phyloP scores from a whole-genome alignment of 2,329 filamentous ascomycete genomes.

The Beauveria brongniartii region DNA sequence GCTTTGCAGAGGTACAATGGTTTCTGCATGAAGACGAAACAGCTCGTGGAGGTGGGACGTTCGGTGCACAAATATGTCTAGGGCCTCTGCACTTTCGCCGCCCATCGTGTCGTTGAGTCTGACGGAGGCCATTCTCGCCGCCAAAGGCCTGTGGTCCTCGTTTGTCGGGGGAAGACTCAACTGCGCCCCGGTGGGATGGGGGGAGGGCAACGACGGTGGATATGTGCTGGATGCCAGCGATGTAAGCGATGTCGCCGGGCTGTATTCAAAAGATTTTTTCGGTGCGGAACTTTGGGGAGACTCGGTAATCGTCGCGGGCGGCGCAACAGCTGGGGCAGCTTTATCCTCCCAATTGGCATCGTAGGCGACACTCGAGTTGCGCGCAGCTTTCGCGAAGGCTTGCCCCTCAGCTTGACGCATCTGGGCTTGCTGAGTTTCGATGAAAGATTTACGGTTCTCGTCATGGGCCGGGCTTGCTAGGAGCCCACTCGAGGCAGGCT shows the following conservation, averaged over 20 bases:
- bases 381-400: conserved; percentile 45
- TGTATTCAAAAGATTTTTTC: conserved; percentile 28
- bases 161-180: conserved; percentile 20
- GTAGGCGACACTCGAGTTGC: conserved; percentile 25
- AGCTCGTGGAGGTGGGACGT: conserved; percentile 67
- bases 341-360: conserved; percentile 26
- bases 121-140: conserved; percentile 27
- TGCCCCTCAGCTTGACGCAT: conserved; percentile 54
- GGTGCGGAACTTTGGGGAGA: conserved; percentile 21
- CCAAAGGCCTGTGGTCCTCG: conserved; percentile 21
- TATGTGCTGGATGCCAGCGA: conserved; percentile 25
- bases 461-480: conserved; percentile 36
- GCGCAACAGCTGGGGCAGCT: conserved; percentile 15
- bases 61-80: conserved; percentile 61
- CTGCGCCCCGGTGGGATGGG: conserved; percentile 12
- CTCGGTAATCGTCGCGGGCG: conserved; percentile 10
- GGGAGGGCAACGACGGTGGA: conserved; percentile 16
- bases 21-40: conserved; percentile 71
- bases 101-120: conserved; percentile 33
- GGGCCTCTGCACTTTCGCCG: conserved; percentile 54
- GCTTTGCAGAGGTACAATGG: conserved; percentile 55
- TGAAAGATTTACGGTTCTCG: conserved; percentile 49
- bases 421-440: conserved; percentile 49
- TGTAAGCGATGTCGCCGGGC: conserved; percentile 31
- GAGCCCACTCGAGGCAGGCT: conserved; percentile 30